A percentile compares a stretch with the other conserved stretches of the same genome.
Evolutionary conservation across 148 eudicot genomes (phyloP).

Genomic region (Spergularia marina): DNA sequence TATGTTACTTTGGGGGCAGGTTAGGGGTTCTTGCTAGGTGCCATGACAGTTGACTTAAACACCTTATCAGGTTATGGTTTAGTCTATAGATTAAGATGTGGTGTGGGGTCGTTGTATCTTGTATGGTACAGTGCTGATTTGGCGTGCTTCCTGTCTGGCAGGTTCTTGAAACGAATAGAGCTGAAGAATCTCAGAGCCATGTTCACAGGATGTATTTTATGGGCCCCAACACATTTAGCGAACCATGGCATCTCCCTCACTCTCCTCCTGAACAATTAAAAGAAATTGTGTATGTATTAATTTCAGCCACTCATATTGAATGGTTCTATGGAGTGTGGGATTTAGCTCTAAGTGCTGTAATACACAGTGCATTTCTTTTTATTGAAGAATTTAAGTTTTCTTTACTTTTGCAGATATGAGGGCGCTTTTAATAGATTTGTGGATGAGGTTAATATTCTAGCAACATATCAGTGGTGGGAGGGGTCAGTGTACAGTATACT

Average conservation of each 20-base stretch:
- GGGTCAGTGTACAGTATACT: constrained; percentile 81
- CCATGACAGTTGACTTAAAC: not conserved
- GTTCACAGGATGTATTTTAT: constrained; percentile 93
- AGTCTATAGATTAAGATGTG: not conserved
- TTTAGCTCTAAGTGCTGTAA: not conserved
- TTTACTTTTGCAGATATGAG: constrained; percentile 64
- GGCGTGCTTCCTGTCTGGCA: constrained; percentile 32
- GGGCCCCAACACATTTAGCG: constrained; percentile 90
- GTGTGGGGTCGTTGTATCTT: not conserved
- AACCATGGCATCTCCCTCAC: constrained; percentile 97
- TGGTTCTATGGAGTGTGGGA: not conserved
- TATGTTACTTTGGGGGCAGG: not conserved
- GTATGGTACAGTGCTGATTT: constrained; percentile 1
- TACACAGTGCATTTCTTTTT: not conserved
- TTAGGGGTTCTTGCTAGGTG: not conserved
- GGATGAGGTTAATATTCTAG: constrained; percentile 81
- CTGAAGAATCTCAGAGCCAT: constrained; percentile 89
- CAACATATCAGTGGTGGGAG: constrained; percentile 98
- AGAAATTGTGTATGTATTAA: constrained; percentile 71
- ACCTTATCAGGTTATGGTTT: not conserved
- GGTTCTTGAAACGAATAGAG: constrained; percentile 97
- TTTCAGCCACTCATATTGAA: not conserved
- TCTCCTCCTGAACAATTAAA: constrained; percentile 89
- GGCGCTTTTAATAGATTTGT: constrained; percentile 89
- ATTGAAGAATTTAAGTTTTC: not conserved